A percentile compares a stretch with the other conserved stretches of the same genome.
Evolutionary conservation across 1,139 yeast species (phyloP).

Genomic region (Kodamaea sp.): DNA sequence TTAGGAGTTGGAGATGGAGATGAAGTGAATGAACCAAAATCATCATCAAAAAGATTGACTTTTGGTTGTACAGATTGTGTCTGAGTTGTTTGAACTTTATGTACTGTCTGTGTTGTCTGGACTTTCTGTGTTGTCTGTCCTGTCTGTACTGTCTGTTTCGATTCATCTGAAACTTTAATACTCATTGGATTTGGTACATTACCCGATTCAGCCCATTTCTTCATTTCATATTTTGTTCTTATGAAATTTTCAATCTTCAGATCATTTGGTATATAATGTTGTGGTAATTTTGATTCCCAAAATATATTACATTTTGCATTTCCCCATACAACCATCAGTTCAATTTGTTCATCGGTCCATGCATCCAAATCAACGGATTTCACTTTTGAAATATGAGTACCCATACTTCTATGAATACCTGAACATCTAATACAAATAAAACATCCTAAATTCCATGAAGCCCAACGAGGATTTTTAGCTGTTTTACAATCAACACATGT

Average conservation of each 20-base stretch:
- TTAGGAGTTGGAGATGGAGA: constrained; percentile 20
- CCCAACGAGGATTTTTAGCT: constrained; percentile 93
- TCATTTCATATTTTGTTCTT: constrained; percentile 84
- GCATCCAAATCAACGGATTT: constrained; percentile 92
- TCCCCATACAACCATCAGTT: constrained; percentile 83
- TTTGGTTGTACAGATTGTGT: neutral
- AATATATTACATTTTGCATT: constrained; percentile 68
- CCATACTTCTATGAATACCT: constrained; percentile 92
- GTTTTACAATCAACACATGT: constrained; percentile 90
- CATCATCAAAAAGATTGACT: constrained; percentile 30
- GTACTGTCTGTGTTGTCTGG: neutral
- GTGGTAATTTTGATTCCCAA: constrained; percentile 83
- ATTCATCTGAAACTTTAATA: constrained; percentile 12
- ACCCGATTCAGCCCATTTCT: constrained; percentile 68
- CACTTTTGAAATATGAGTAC: constrained; percentile 86
- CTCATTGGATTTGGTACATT: constrained; percentile 59
- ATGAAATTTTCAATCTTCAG: constrained; percentile 86
- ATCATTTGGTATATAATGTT: constrained; percentile 72
- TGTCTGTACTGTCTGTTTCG: neutral
- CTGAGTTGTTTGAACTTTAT: no score
- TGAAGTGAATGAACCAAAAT: constrained; percentile 40
- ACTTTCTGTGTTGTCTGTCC: neutral
- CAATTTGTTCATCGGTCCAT: constrained; percentile 93
- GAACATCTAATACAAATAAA: constrained; percentile 90
- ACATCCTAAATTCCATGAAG: constrained; percentile 92